A percentile compares a stretch with the other conserved stretches of the same genome.
These are phyloP conservation scores for Themeda triandra DNA, from an alignment of 176 grass and related monocot species.

Conservation along the genomic window DNA sequence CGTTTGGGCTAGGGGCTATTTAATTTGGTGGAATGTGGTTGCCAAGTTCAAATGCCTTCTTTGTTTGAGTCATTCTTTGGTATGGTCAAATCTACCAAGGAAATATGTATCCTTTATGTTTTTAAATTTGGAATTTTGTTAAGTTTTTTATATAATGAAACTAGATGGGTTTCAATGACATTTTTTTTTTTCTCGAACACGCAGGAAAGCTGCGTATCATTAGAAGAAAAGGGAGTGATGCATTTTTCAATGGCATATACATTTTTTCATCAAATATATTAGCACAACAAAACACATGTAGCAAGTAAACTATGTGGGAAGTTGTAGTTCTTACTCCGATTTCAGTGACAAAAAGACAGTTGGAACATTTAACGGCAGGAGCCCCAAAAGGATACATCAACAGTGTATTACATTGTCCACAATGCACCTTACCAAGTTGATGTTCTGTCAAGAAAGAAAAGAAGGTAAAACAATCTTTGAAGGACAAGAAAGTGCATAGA, in stretches of 20 bases:
- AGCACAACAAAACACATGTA: conserved; percentile 5
- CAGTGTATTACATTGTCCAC: conserved; percentile 62
- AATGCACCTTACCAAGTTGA: conserved; percentile 71
- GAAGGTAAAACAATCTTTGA: conserved; percentile 31
- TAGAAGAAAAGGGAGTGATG: too few relatives aligned
- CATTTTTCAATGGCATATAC: background rate
- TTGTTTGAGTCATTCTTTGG: background rate
- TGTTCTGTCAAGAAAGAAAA: conserved; percentile 47
- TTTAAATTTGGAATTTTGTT: background rate
- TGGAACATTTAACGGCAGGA: conserved; percentile 76
- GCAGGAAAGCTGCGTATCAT: too few relatives aligned
- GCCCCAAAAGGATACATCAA: conserved; percentile 86
- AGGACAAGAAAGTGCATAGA: background rate
- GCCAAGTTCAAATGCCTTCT: background rate
- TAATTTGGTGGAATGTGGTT: background rate
- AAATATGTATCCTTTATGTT: background rate
- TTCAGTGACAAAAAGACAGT: conserved; percentile 64
- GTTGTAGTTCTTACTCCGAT: conserved; percentile 61
- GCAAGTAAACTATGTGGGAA: conserved; percentile 3
- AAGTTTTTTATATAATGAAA: background rate
- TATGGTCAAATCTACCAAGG: background rate
- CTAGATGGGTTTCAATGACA: background rate
- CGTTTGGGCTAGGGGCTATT: background rate
- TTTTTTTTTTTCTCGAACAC: too few relatives aligned
- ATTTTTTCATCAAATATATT: conserved; percentile 18